Conservation (phyloP, 495 filamentous ascomycete genomes). For the Lasiosphaeria miniovina region DNA sequence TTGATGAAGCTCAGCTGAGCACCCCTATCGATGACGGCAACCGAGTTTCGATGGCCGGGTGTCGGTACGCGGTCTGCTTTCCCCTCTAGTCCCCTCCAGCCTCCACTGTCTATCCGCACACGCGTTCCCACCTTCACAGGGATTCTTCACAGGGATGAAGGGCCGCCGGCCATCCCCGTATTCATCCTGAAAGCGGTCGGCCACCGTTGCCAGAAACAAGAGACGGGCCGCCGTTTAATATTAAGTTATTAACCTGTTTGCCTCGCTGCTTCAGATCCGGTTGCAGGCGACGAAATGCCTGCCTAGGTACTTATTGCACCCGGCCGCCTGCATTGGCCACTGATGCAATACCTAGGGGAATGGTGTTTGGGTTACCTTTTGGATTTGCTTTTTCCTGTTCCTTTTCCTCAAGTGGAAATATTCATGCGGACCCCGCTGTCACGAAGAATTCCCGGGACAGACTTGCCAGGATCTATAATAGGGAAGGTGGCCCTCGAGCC, state of each 20-base stretch:
- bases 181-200: conserved; percentile 8
- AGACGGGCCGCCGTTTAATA: too few relatives aligned
- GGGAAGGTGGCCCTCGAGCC: conserved; percentile 5
- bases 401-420: neutral
- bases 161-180: neutral
- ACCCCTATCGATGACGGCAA: neutral
- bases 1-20: too few relatives aligned
- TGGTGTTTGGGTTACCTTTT: too few relatives aligned
- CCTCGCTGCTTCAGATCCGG: too few relatives aligned
- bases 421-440: neutral
- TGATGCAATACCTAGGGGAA: too few relatives aligned
- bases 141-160: neutral
- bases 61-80: conserved; percentile 1
- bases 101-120: neutral
- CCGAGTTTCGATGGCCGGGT: conserved; percentile 1
- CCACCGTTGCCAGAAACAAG: conserved; percentile 1
- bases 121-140: neutral
- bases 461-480: neutral
- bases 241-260: neutral
- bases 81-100: neutral
- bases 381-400: too few relatives aligned
- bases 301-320: too few relatives aligned
- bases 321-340: too few relatives aligned
- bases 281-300: too few relatives aligned
- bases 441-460: conserved; percentile 12